phyloP scores from a whole-genome alignment of 257 asterid genomes.

The Hygrophila difformis region DNA sequence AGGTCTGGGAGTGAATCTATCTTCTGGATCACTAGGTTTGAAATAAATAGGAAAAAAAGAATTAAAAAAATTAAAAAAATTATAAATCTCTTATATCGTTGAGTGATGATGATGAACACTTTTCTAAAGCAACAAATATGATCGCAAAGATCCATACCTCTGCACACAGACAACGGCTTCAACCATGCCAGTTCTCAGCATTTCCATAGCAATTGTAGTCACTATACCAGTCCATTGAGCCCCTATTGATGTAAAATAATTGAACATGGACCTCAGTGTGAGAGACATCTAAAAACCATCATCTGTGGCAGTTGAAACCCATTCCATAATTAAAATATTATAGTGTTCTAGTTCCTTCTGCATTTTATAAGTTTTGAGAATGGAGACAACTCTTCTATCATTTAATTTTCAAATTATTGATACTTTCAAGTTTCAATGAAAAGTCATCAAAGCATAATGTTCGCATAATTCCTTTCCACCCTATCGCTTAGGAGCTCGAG shows the following conservation, averaged over 20 bases:
- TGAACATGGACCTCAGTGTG: conserved; percentile 7
- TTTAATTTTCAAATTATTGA: neutral
- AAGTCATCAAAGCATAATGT: neutral
- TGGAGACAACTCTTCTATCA: neutral
- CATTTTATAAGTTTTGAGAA: neutral
- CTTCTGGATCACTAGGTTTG: conserved; percentile 81
- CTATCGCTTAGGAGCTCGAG: neutral
- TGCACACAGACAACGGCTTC: conserved; percentile 98
- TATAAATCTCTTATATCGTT: conserved; percentile 6
- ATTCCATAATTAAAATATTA: neutral
- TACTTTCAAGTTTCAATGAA: neutral
- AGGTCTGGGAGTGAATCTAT: conserved; percentile 88
- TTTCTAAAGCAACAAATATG: conserved; percentile 4
- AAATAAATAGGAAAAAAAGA: conserved; percentile 15
- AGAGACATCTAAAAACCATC: neutral
- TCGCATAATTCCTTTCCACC: neutral
- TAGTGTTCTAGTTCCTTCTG: neutral
- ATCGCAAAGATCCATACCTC: conserved; percentile 38
- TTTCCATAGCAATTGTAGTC: conserved; percentile 92
- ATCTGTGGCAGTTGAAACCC: neutral
- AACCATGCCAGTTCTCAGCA: conserved; percentile 88
- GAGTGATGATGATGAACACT: conserved; percentile 11
- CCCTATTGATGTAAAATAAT: conserved; percentile 35
- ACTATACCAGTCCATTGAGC: conserved; percentile 99
- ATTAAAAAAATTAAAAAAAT: too few relatives aligned